Conservation (phyloP, 768 basidiomycete species). For the Strobilomyces echinocephalus region DNA sequence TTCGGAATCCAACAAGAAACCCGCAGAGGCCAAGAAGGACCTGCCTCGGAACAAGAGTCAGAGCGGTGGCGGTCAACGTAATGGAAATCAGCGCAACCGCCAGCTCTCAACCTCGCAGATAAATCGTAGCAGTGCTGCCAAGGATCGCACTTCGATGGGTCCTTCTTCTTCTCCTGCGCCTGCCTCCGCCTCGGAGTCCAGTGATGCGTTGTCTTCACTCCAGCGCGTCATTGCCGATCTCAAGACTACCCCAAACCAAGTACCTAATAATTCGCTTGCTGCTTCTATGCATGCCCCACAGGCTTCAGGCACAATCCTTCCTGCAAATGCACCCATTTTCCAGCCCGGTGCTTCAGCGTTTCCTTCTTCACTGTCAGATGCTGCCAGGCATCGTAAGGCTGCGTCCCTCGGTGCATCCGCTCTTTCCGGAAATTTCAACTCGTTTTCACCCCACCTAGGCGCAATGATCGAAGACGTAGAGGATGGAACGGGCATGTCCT, state of each 20-base stretch:
- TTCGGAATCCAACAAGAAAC: conserved; percentile 67
- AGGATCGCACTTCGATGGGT: conserved; percentile 41
- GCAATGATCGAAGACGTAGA: conserved; percentile 82
- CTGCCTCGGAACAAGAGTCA: conserved; percentile 49
- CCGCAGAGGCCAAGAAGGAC: conserved; percentile 48
- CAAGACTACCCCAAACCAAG: conserved; percentile 65
- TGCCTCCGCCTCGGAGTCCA: conserved; percentile 54
- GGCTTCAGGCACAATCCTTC: conserved; percentile 44
- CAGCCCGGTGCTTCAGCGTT: conserved; percentile 63
- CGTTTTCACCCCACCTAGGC: conserved; percentile 75
- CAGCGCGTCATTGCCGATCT: conserved; percentile 93
- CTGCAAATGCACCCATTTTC: conserved; percentile 67
- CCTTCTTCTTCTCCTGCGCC: conserved; percentile 44
- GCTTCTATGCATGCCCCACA: conserved; percentile 48
- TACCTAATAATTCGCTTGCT: conserved; percentile 34
- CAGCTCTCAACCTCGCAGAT: conserved; percentile 57
- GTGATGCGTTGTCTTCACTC: conserved; percentile 79
- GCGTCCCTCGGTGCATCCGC: conserved; percentile 61
- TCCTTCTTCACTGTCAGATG: conserved; percentile 42
- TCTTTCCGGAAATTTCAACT: conserved; percentile 57
- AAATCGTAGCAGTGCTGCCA: conserved; percentile 46
- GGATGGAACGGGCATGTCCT: conserved; percentile 46
- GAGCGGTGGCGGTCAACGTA: conserved; percentile 42
- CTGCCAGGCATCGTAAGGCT: conserved; percentile 77
- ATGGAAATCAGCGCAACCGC: conserved; percentile 50